Evolutionary conservation across 495 filamentous ascomycete genomes (phyloP), one percentile per base, ranked within the genome.

Genomic region (Articulospora tetracladia): DNA sequence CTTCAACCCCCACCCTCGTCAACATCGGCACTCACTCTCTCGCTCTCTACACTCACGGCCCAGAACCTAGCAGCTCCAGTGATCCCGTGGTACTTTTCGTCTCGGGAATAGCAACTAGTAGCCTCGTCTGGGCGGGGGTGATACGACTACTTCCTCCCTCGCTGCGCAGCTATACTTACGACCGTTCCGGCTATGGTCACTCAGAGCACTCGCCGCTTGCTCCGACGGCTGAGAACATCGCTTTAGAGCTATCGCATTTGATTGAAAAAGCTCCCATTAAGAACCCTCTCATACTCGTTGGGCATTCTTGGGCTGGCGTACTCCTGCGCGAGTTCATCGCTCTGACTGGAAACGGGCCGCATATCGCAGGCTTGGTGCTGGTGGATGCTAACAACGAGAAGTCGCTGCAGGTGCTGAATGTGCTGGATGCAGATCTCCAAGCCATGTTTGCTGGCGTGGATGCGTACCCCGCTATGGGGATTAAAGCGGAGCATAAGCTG

Each of bases 11-110:
- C 60, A 24, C 17, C 26, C 57, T 56, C 53, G 50, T 64, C 34
- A 51, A 49, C 28, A 60, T 64, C 48, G 61, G 57, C 57, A 54
- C 61, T 36, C 61, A 64, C 41, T 60, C 56, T 39, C 61, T 64
- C 13, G 23, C 24, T 32, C 61, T 64, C 34, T 57, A 60, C 57
- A 47, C 61, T 20, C 24, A 26, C 30, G 61, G 61, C 30, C 57
- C 57, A 48, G 30, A 25, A 17, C 61, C 61, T 36, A 30, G 28
- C 61, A 34, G 27, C 41, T 50, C 59, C 52, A 3, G 50, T 34
- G 32, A 32, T 28, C 56, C 57, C 27, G 57, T 47, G 12, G 61
- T 64, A 12, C 26, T 64, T 6, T 27, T 60, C 50, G 44, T 64
- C 57, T 26, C 2, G n/a, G 61, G 61, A 27, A 1, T 64, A 12